Percentiles rank a stretch among this genome's conserved stretches.
These are phyloP conservation scores for Fraxinus quadrangulata DNA, from an alignment of 257 asterid species.

Conservation along the genomic window DNA sequence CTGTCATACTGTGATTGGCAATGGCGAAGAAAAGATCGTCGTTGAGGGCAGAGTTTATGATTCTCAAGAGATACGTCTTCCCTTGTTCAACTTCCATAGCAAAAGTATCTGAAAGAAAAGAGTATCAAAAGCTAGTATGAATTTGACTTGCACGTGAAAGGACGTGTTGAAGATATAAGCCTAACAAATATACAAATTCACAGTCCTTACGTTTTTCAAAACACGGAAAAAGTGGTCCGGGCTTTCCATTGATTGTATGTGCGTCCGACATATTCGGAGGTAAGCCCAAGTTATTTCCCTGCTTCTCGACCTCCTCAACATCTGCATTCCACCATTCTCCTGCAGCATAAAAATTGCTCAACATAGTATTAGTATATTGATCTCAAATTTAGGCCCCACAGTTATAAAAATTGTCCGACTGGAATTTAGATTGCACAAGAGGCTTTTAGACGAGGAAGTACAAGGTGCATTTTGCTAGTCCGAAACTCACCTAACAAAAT, in stretches of 20 bases:
- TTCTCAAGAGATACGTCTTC: conserved; percentile 46
- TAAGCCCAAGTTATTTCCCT: conserved; percentile 45
- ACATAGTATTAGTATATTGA: too few relatives aligned
- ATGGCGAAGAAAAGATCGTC: conserved; percentile 50
- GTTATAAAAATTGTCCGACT: too few relatives aligned
- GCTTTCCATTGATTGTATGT: conserved; percentile 58
- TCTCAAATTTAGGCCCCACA: background rate
- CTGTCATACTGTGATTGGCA: conserved; percentile 48
- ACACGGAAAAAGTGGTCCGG: conserved; percentile 59
- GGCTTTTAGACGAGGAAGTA: background rate
- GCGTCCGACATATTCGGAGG: conserved; percentile 66
- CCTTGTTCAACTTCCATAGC: conserved; percentile 58
- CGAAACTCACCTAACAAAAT: conserved; percentile 48
- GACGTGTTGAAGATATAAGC: background rate
- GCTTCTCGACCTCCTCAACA: conserved; percentile 49
- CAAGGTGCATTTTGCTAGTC: background rate
- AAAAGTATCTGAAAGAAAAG: conserved; percentile 40
- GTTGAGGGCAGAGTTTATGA: conserved; percentile 51
- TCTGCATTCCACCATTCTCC: conserved; percentile 70
- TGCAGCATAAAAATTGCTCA: conserved; percentile 21
- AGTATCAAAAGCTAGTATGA: background rate
- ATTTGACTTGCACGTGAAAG: background rate
- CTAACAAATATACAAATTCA: background rate
- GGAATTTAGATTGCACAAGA: background rate
- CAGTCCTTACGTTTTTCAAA: conserved; percentile 44